Base-by-base conservation (phyloP, 768 basidiomycete genomes). In the Daedaleopsis nitida region DNA sequence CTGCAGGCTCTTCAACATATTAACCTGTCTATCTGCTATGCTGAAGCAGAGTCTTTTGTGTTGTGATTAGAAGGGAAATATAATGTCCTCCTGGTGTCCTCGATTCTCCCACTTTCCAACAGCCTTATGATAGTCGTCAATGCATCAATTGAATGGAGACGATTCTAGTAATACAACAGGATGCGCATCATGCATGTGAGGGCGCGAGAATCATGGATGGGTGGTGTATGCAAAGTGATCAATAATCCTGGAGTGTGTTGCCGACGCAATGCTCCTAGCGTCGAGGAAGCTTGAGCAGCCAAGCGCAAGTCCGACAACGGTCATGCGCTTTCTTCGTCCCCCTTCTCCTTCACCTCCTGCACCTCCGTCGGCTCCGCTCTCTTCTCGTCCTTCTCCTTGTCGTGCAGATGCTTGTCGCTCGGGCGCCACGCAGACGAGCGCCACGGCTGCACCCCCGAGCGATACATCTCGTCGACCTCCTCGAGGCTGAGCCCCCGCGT, bases 401-500 rank as follows among this genome's bases (percentile, higher is more conserved):
- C 71, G 55, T 72, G 69, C 24, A 70, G 52, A 38, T 65, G 68
- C 66, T 69, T 72, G 59, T 68, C 66, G 53, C 56, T 55, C 39
- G 72, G 72, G n/a, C 67, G 65, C 87, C 88, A 92, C 1, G 65
- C 66, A 1, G 79, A 65, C 0, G 88, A 88, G 38, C 81, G 74
- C 89, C 91, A 91, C 3, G 89, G 87, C 51, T 80, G 80, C 57
- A 88, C 74, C 7, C 81, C 80, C n/a, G 86, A 77, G 52, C 86
- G 81, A 66, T 90, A 91, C 78, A 91, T 70, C 73, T 89, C 88
- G 69, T 91, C 89, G 62, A 90, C 86, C 79, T 89, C 87, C 76
- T 92, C 90, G 63, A 91, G 72, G 56, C 84, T 84, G 21, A 92
- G 81, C 12, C 90, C 89, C 71, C 85, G 92, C 23, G 88, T 92